These are phyloP conservation scores for Hemileccinum rubropunctum DNA, from an alignment of 768 basidiomycete genomes.

Conservation along the genomic window DNA sequence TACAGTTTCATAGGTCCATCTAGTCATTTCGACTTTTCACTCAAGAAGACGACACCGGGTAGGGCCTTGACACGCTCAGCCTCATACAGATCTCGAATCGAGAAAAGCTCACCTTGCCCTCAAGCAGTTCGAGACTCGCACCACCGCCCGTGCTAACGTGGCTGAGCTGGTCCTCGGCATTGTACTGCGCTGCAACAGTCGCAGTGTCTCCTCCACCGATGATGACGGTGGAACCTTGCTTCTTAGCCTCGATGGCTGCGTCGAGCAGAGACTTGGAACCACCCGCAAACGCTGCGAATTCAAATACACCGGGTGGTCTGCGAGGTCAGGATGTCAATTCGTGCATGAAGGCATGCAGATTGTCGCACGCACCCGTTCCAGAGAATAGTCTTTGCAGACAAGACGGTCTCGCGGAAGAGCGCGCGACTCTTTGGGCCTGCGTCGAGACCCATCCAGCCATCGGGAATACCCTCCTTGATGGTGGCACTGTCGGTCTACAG, in stretches of 20 bases:
- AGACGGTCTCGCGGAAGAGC: slow-evolving; percentile 75
- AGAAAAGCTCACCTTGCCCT: slow-evolving; percentile 78
- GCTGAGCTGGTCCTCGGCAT: slow-evolving; percentile 83
- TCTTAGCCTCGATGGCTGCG: slow-evolving; percentile 82
- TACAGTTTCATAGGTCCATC: slow-evolving; percentile 9
- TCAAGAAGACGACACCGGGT: slow-evolving; percentile 90
- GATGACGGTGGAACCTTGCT: slow-evolving; percentile 87
- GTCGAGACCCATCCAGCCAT: slow-evolving; percentile 95
- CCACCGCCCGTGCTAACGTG: slow-evolving; percentile 97
- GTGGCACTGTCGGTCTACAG: slow-evolving; percentile 68
- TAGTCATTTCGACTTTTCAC: slow-evolving; percentile 54
- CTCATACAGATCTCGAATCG: slow-evolving; percentile 1
- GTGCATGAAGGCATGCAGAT: not conserved
- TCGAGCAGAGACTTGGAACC: slow-evolving; percentile 85
- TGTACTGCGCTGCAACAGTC: slow-evolving; percentile 88
- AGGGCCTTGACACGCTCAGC: slow-evolving; percentile 51
- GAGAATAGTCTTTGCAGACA: slow-evolving; percentile 90
- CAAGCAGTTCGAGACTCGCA: slow-evolving; percentile 90
- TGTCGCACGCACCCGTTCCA: slow-evolving; percentile 78
- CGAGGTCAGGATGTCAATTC: slow-evolving; percentile 2
- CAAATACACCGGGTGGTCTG: slow-evolving; percentile 97
- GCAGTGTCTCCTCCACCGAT: slow-evolving; percentile 96
- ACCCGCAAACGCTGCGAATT: slow-evolving; percentile 86
- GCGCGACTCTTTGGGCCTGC: slow-evolving; percentile 81
- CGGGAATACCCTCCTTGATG: slow-evolving; percentile 85